Base-by-base conservation (phyloP, 768 basidiomycete genomes). In the Suillus alpinus region DNA sequence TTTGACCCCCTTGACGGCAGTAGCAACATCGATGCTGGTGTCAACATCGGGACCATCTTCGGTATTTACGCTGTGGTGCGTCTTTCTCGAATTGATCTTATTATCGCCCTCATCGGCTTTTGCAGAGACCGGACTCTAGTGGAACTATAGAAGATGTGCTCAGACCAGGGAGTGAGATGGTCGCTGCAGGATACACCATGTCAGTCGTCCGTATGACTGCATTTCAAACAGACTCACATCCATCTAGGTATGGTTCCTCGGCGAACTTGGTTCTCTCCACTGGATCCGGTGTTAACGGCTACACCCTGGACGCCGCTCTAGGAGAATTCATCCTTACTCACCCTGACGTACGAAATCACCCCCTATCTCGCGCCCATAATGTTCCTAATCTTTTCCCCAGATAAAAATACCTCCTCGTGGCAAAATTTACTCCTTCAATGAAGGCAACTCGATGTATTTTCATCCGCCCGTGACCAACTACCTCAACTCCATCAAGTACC, bases 371-470 rank as follows among this genome's bases (percentile, higher is more conserved):
- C n/a, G n/a, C 37, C 49, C 32, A 57, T 57, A 31, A 47, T 39
- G 43, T 57, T 40, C 14, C 60, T 58, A 65, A 29, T 16, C 12
- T 58, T 18, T 12, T 16, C 20, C 26, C 36, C 69, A 92, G 91
- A 99, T 99, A 76, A 85, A 86, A 76, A 93, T 99, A 65, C 97
- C 97, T 7, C 65, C 86, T 10, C 88, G 97, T 55, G 97, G 97
- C 66, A 98, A 98, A 79, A 99, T 99, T 71, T 99, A 99, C 80
- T 98, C 95, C 3, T 96, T 98, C 83, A 99, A 99, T 74, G 97
- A 99, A 78, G 97, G 97, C 63, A 99, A 99, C 79, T 85, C 94
- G 36, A 81, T 93, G 83, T 95, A 95, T 78, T 98, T 97, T 81
- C 80, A 95, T 75, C 75, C 84, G 51, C 94, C 91, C 18, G 91